Percentiles rank a stretch among this genome's conserved stretches.
phyloP scores from a whole-genome alignment of 345 rosid genomes.

The Salix purpurea region DNA sequence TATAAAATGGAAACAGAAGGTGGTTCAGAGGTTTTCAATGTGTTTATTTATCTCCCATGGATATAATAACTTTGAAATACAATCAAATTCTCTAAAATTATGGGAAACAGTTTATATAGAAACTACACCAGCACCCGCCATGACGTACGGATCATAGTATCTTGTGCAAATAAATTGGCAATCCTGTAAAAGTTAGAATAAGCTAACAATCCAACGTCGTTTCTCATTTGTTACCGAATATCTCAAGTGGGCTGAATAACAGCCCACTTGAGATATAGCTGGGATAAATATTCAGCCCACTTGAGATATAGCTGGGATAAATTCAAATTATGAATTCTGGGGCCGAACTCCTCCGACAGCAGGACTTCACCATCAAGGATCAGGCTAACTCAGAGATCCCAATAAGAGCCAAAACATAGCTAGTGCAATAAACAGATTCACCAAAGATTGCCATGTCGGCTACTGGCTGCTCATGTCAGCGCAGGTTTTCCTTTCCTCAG shows the following conservation, averaged over 20 bases:
- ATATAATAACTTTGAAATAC: too few species aligned
- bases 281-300: not conserved
- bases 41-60: too few species aligned
- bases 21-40: too few species aligned
- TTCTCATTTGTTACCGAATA: not conserved
- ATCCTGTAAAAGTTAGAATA: not conserved
- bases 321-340: not conserved
- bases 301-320: not conserved
- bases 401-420: not conserved
- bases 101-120: too few species aligned
- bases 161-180: not conserved
- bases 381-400: not conserved
- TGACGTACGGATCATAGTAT: too few species aligned
- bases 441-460: not conserved
- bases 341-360: not conserved
- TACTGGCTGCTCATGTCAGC: not conserved
- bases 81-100: too few species aligned
- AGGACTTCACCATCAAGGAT: not conserved
- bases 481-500: not conserved
- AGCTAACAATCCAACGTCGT: not conserved
- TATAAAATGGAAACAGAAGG: too few species aligned
- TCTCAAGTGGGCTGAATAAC: too few species aligned
- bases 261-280: not conserved
- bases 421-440: not conserved
- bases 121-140: constrained; percentile 54